These are phyloP conservation scores for Rutstroemia sydowiana DNA, from an alignment of 2,329 filamentous ascomycete species.

Conservation along the genomic window DNA sequence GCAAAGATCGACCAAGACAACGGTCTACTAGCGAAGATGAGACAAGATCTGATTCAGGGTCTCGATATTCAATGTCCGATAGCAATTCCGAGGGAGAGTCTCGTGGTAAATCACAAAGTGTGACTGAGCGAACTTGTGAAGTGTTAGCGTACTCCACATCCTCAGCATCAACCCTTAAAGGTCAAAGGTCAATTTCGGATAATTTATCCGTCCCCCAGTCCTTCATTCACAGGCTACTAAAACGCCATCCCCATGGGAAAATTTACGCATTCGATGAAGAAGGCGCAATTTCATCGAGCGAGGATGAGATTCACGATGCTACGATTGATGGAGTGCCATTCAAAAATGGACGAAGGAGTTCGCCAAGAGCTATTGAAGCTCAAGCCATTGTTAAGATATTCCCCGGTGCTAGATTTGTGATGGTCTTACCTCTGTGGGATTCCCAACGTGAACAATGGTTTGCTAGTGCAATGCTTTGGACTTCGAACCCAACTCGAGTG, in stretches of 20 bases:
- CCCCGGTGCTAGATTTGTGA: constrained; percentile 39
- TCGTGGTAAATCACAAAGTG: not conserved
- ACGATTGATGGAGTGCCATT: no score
- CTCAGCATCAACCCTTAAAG: constrained; percentile 25
- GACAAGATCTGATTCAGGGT: not conserved
- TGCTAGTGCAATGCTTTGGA: constrained; percentile 42
- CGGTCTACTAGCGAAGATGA: constrained; percentile 8
- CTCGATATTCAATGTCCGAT: not conserved
- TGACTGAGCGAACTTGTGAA: constrained; percentile 21
- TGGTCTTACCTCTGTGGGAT: constrained; percentile 45
- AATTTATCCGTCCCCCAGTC: constrained; percentile 18
- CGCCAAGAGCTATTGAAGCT: no score
- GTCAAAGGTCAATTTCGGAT: no score
- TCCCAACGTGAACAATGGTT: constrained; percentile 40
- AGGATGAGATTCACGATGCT: no score
- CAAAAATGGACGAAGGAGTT: constrained; percentile 10
- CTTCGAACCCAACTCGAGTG: constrained; percentile 28
- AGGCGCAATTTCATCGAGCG: constrained; percentile 35
- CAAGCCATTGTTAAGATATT: constrained; percentile 35
- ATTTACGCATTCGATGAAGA: constrained; percentile 41
- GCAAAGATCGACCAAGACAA: not conserved
- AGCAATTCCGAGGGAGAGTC: not conserved
- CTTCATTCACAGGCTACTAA: constrained; percentile 30
- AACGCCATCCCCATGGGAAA: constrained; percentile 40
- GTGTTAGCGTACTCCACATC: constrained; percentile 29